phyloP scores from a whole-genome alignment of 495 filamentous ascomycete species.

The Penicillium herquei region DNA sequence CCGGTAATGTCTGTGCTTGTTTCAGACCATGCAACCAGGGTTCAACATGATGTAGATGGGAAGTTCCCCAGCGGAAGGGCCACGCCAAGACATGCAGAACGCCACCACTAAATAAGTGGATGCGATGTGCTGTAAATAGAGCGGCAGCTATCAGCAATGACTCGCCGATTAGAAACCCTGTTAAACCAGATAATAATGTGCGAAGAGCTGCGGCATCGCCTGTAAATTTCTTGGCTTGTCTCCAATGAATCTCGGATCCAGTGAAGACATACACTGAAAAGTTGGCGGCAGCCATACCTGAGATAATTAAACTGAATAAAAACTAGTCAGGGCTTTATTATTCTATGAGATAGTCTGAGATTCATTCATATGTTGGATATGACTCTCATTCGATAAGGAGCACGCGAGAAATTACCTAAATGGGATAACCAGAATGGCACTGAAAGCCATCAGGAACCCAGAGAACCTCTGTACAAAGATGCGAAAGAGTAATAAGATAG shows the following conservation, averaged over 20 bases:
- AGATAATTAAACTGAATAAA: constrained; percentile 31
- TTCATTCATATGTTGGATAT: background rate
- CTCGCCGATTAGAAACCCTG: constrained; percentile 36
- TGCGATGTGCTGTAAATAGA: constrained; percentile 23
- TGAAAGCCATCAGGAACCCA: constrained; percentile 20
- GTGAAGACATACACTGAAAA: constrained; percentile 38
- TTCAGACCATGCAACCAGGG: constrained; percentile 5
- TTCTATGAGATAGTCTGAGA: no score
- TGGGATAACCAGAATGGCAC: constrained; percentile 27
- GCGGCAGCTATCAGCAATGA: constrained; percentile 25
- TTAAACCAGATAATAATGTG: constrained; percentile 37
- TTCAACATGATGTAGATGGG: constrained; percentile 13
- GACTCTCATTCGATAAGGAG: background rate
- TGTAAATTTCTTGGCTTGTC: constrained; percentile 35
- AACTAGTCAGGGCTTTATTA: background rate
- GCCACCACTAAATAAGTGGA: constrained; percentile 28
- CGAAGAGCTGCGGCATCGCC: constrained; percentile 36
- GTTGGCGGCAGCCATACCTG: constrained; percentile 37
- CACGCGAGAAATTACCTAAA: constrained; percentile 31
- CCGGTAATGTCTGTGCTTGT: constrained; percentile 14
- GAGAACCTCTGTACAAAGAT: constrained; percentile 26
- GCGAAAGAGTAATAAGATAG: constrained; percentile 30
- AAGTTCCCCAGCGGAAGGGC: constrained; percentile 25
- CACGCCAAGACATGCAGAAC: constrained; percentile 32
- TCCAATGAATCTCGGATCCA: constrained; percentile 44